Percentiles rank a stretch among this genome's conserved stretches.
phyloP scores from a whole-genome alignment of 805 yeast genomes.

The Zygoascus ofunaensis region DNA sequence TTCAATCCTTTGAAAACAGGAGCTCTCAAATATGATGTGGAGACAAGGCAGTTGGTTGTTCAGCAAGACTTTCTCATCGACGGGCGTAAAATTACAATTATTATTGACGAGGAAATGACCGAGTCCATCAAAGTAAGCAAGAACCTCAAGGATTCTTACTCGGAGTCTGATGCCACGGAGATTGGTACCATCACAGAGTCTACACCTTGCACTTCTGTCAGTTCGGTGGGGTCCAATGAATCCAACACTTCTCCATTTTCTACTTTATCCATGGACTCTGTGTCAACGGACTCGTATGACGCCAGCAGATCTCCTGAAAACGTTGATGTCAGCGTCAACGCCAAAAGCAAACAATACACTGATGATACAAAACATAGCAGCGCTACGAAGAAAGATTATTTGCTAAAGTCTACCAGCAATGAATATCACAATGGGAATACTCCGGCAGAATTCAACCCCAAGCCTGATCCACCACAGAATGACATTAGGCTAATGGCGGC shows the following conservation, averaged over 20 bases:
- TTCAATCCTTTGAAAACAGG: background rate
- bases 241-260: background rate
- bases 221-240: no score
- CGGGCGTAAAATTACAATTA: background rate
- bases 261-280: background rate
- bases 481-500: background rate
- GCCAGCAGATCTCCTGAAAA: background rate
- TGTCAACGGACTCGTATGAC: no score
- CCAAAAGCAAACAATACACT: no score
- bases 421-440: background rate
- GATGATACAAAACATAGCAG: background rate
- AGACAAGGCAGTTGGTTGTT: background rate
- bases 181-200: background rate
- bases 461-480: background rate
- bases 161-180: background rate
- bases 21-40: background rate
- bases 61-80: conserved; percentile 1
- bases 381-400: background rate
- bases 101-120: background rate
- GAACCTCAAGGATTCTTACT: background rate
- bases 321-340: background rate
- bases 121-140: background rate
- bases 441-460: background rate
- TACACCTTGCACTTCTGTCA: background rate
- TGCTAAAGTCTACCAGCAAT: background rate